phyloP scores from a whole-genome alignment of 1,139 yeast species.

The Yamadazyma jaroonii region DNA sequence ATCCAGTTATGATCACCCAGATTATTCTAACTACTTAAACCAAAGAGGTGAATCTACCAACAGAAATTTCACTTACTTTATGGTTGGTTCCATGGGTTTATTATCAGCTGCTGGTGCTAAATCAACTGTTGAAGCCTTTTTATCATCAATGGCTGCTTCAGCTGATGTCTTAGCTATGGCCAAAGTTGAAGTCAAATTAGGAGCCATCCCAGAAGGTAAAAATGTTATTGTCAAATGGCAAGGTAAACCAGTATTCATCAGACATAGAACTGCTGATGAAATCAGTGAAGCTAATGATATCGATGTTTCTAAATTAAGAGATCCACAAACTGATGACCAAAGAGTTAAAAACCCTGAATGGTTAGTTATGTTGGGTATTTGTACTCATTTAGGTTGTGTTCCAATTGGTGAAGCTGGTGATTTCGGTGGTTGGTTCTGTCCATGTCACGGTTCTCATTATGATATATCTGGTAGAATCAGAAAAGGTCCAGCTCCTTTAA shows the following conservation, averaged over 20 bases:
- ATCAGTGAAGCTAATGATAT: conserved; percentile 90
- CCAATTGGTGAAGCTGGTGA: conserved; percentile 99
- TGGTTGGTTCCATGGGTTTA: conserved; percentile 96
- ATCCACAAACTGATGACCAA: conserved; percentile 89
- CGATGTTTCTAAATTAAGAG: conserved; percentile 76
- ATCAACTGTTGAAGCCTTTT: conserved; percentile 94
- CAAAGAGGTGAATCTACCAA: conserved; percentile 66
- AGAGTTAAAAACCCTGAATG: conserved; percentile 98
- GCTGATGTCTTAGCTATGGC: conserved; percentile 99
- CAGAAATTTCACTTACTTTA: conserved; percentile 91
- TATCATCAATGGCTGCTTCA: conserved; percentile 93
- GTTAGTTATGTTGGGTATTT: conserved; percentile 98
- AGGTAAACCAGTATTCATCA: conserved; percentile 98
- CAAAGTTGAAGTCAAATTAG: conserved; percentile 94
- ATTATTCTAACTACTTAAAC: conserved; percentile 79
- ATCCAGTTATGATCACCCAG: conserved; percentile 90
- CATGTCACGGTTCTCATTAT: conserved; percentile 99
- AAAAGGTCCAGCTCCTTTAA: conserved; percentile 99
- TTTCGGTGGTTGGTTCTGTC: conserved; percentile 99
- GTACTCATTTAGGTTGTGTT: conserved; percentile 99
- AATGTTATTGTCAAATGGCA: conserved; percentile 99
- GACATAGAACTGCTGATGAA: conserved; percentile 96
- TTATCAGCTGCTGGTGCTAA: conserved; percentile 96
- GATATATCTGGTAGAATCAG: conserved; percentile 99
- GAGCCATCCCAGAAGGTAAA: conserved; percentile 95